Evolutionary conservation across 208 protist species (phyloP), one percentile per base, ranked within the genome.

Genomic region (Trypanosoma vivax): DNA sequence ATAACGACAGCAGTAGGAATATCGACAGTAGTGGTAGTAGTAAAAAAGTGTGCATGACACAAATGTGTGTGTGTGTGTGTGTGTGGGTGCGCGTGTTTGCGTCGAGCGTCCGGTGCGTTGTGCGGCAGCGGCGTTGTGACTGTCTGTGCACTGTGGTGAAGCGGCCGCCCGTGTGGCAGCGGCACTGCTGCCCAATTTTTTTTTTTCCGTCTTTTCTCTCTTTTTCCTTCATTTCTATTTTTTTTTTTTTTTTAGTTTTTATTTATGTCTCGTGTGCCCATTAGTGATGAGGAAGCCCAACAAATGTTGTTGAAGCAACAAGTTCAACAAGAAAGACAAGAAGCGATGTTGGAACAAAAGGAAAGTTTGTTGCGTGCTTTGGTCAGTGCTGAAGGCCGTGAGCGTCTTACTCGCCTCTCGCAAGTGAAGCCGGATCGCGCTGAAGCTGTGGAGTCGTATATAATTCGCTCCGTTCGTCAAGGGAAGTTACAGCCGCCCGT

Each of bases 271-370:
- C 76, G 79, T 5, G 79, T 94, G 1, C 87, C 87, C 5, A 91
- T 94, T 27, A 88, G 78, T 10, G 88, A 94, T 42, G 76, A 90
- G 65, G 79, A 92, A 75, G 85, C 83, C 10, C 78, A 93, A 72
- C 76, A 84, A 57, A 91, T 92, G 81, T 70, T 92, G 73, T 73
- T 83, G 46, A 73, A 89, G 71, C 81, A 92, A 73, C 85, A 92
- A 65, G 71, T 72, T 28, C 85, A 91, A 60, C 67, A 93, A 66
- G 83, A 94, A 37, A 61, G 79, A 18, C 67, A 48, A 45, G 86
- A 79, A 29, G 83, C 78, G 1, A 73, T 84, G 38, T 51, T 74
- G 21, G 86, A 96, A 70, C 90, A 96, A 68, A 89, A 87, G 70
- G 87, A 91, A 19, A 83, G 83, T 40, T 81, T 90, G 47, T 55